Conservation (phyloP, 495 filamentous ascomycete species). For the Penicillium macrosclerotiorum region DNA sequence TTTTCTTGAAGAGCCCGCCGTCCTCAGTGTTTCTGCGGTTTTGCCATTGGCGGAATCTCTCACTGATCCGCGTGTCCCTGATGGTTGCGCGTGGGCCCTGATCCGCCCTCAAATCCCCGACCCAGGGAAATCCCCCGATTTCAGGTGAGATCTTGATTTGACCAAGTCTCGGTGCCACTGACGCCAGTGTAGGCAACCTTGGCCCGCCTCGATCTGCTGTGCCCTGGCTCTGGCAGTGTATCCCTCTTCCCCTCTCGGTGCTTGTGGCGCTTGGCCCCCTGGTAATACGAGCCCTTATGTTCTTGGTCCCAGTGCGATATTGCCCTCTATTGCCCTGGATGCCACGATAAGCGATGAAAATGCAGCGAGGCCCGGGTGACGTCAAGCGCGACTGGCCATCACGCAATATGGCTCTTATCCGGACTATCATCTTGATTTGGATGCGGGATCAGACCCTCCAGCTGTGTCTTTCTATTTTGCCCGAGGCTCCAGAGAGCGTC, state of each 20-base stretch:
- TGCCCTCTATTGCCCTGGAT: not conserved
- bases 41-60: constrained; percentile 9
- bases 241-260: not conserved
- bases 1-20: too few species aligned
- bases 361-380: constrained; percentile 7
- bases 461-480: too few species aligned
- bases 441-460: constrained; percentile 24
- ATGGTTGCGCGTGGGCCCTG: constrained; percentile 9
- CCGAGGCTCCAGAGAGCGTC: not conserved
- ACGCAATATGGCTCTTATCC: constrained; percentile 2
- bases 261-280: not conserved
- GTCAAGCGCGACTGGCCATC: constrained; percentile 13
- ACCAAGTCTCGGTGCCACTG: constrained; percentile 10
- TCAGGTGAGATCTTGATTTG: constrained; percentile 8
- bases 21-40: too few species aligned
- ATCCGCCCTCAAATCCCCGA: not conserved
- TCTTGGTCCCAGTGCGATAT: not conserved
- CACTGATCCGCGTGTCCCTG: constrained; percentile 10
- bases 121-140: constrained; percentile 3
- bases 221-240: not conserved
- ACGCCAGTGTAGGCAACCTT: constrained; percentile 9
- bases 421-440: constrained; percentile 3
- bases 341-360: constrained; percentile 17
- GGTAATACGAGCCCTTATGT: not conserved
- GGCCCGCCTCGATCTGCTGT: not conserved